Evolutionary conservation across 208 protist species (phyloP), one percentile per base, ranked within the genome.

Genomic region (Crithidia fasciculata): DNA sequence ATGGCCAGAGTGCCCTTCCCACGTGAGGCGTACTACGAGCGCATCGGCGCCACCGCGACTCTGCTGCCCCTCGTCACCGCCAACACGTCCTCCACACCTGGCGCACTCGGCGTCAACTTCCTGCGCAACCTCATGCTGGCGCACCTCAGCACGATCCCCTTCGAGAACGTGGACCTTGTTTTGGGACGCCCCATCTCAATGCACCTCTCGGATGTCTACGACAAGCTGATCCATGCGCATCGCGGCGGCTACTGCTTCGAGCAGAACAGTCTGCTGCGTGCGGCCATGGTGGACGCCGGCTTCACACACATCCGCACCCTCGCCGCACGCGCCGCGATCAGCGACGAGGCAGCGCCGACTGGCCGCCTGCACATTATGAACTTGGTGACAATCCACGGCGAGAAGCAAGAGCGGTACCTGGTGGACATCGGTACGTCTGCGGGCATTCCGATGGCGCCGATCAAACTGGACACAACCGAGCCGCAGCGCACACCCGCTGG

Each of bases 201-300:
- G 39, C 18, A 74, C 62, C 60, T 64, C 40, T 7, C 5, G 2
- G 58, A 72, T 44, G 18, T 78, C 37, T 58, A 45, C 62, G 39
- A 76, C 55, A 82, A 78, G 47, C 37, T 82, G 37, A 57, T 82
- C n/a, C 60, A 74, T 55, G 78, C 78, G 8, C 12, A 54, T 8
- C 78, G 78, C 19, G 78, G 78, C 15, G 78, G 78, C 2, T 82
- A 74, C 61, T 82, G 71, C 57, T 62, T 78, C 37, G 78, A 82
- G 78, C 71, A 78, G n/a, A 74, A 78, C 66, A 55, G 39, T 4
- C 69, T 82, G 18, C 62, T 82, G 18, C 64, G 58, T 2, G 71
- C 72, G 8, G 78, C 57, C 8, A 53, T 82, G 72, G 52, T 58
- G 28, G 64, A 58, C 18, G 47, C 55, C 12, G 62, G 72, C 45